Percentiles rank a stretch among this genome's conserved stretches.
Evolutionary conservation across 1,139 yeast genomes (phyloP).

Genomic region (Candida mesenterica): DNA sequence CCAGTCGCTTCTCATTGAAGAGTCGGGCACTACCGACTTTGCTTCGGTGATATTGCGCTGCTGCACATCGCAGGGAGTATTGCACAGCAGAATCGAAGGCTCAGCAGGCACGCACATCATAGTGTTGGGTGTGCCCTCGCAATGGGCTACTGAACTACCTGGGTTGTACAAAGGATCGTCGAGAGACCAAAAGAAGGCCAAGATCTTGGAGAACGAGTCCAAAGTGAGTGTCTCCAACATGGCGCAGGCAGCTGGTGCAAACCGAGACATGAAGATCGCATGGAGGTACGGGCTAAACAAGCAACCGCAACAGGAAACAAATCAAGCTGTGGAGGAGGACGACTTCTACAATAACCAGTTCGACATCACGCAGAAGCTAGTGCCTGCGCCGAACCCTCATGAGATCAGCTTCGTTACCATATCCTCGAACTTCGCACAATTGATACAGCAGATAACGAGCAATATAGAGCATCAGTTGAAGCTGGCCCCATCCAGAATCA

Average conservation of each 20-base stretch:
- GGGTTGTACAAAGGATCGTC: slow-evolving; percentile 74
- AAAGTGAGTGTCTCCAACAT: slow-evolving; percentile 69
- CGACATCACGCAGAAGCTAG: slow-evolving; percentile 68
- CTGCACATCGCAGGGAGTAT: slow-evolving; percentile 77
- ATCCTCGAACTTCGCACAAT: slow-evolving; percentile 16
- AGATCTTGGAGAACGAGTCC: slow-evolving; percentile 56
- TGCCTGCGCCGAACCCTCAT: slow-evolving; percentile 62
- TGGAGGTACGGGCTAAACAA: slow-evolving; percentile 78
- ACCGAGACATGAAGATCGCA: slow-evolving; percentile 67
- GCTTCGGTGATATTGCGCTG: slow-evolving; percentile 68
- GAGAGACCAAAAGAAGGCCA: slow-evolving; percentile 62
- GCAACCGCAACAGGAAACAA: slow-evolving; percentile 21
- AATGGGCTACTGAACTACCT: slow-evolving; percentile 75
- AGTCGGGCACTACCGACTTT: slow-evolving; percentile 88
- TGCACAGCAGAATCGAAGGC: slow-evolving; percentile 57
- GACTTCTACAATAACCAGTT: slow-evolving; percentile 66
- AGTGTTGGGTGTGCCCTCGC: slow-evolving; percentile 59
- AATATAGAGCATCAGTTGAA: slow-evolving; percentile 36
- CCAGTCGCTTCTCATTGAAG: slow-evolving; percentile 67
- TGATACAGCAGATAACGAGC: slow-evolving; percentile 41
- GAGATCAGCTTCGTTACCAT: slow-evolving; percentile 61
- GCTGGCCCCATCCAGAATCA: slow-evolving; percentile 39
- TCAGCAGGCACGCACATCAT: slow-evolving; percentile 57
- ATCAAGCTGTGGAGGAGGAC: slow-evolving; percentile 14
- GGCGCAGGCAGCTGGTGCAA: slow-evolving; percentile 25